Evolutionary conservation across 139 green algal species (phyloP).

Genomic region (Chlorella sp.): DNA sequence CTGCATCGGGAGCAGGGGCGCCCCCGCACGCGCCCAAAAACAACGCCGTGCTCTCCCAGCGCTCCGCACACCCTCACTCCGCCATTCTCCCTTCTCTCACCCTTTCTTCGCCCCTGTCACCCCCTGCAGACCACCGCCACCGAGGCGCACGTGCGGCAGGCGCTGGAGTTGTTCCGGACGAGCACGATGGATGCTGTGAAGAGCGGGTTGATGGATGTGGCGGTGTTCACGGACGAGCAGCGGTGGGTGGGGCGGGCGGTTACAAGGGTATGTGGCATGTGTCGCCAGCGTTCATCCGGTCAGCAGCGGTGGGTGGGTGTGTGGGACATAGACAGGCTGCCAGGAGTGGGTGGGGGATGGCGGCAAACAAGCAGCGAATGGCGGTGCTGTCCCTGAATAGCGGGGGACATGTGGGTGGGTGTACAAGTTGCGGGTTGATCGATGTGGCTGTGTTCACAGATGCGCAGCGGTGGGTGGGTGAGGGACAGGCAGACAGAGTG

Average conservation of each 20-base stretch:
- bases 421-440: neutral
- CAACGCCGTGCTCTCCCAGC: no score
- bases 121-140: conserved; percentile 69
- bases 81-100: no score
- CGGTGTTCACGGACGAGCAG: conserved; percentile 80
- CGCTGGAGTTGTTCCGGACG: conserved; percentile 87
- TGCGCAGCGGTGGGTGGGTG: neutral
- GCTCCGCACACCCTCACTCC: neutral
- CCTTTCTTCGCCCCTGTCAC: neutral
- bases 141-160: conserved; percentile 81
- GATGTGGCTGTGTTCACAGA: no score
- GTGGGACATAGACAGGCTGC: no score
- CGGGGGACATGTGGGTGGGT: neutral
- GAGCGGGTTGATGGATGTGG: conserved; percentile 68
- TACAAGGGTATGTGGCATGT: no score
- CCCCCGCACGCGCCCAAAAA: no score
- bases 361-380: neutral
- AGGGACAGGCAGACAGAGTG: no score
- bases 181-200: conserved; percentile 84
- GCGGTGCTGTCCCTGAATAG: no score
- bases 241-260: conserved; percentile 42
- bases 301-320: no score
- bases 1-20: no score
- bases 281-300: no score
- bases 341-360: no score